phyloP scores from a whole-genome alignment of 139 green algal genomes.

The Choricystis sp. region DNA sequence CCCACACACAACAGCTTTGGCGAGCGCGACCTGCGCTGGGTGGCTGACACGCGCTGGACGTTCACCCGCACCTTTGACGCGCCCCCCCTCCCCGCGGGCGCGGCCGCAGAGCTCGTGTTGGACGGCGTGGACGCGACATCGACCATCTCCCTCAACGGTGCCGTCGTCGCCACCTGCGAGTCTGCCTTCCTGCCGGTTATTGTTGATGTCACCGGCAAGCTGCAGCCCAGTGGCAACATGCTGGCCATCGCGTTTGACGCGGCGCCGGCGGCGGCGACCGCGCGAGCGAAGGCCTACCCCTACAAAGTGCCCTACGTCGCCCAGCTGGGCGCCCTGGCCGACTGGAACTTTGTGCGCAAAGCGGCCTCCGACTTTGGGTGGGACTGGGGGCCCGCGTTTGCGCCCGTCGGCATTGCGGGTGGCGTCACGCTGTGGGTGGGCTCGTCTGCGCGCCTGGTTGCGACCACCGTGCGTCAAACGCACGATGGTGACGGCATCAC shows the following conservation, averaged over 20 bases:
- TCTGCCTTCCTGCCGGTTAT: slow-evolving; percentile 24
- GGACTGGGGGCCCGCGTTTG: slow-evolving; percentile 67
- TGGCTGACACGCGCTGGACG: slow-evolving; percentile 36
- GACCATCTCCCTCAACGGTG: slow-evolving; percentile 24
- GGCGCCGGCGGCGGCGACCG: slow-evolving; percentile 1
- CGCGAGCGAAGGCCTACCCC: slow-evolving; percentile 4
- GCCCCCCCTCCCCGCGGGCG: background rate
- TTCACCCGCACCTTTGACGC: slow-evolving; percentile 21
- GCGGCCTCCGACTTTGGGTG: slow-evolving; percentile 52
- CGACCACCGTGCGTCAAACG: background rate
- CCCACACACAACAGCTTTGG: slow-evolving; percentile 23
- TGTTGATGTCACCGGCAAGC: slow-evolving; percentile 2
- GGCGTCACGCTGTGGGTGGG: slow-evolving; percentile 20
- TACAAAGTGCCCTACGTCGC: slow-evolving; percentile 19
- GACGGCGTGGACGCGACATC: slow-evolving; percentile 28
- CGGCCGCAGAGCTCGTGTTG: slow-evolving; percentile 3
- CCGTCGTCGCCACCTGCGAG: slow-evolving; percentile 1
- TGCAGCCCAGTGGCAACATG: background rate
- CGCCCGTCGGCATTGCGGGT: slow-evolving; percentile 38
- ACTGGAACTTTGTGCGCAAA: slow-evolving; percentile 64
- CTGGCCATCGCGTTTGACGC: slow-evolving; percentile 11
- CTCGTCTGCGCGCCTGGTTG: slow-evolving; percentile 7
- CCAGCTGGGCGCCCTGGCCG: slow-evolving; percentile 12
- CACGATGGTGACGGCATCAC: background rate
- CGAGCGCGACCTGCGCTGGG: slow-evolving; percentile 32